A percentile compares a stretch with the other conserved stretches of the same genome.
Conservation (phyloP, 2,329 filamentous ascomycete genomes). For the Ilyonectria robusta region DNA sequence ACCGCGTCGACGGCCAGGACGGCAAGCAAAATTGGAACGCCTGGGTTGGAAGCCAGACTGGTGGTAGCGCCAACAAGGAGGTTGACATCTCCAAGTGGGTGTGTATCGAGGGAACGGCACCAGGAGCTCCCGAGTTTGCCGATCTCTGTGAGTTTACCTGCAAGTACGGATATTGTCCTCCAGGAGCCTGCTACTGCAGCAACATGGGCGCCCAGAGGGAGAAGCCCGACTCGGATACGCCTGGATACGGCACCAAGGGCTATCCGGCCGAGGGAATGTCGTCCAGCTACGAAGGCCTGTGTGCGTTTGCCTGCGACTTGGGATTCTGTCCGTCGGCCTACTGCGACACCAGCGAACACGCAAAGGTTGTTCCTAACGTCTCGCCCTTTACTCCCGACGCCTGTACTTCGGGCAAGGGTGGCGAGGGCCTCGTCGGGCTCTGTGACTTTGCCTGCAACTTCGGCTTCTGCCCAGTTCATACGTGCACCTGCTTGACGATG, state of each 20-base stretch:
- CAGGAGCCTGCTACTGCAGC: constrained; percentile 16
- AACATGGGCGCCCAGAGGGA: constrained; percentile 16
- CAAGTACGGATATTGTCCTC: constrained; percentile 15
- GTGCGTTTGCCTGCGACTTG: constrained; percentile 10
- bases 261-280: constrained; percentile 13
- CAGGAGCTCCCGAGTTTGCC: constrained; percentile 10
- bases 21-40: constrained; percentile 19
- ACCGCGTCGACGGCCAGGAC: background rate
- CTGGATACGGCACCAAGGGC: constrained; percentile 7
- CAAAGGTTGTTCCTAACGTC: constrained; percentile 11
- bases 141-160: constrained; percentile 14
- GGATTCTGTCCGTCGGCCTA: constrained; percentile 14
- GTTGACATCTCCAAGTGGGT: constrained; percentile 18
- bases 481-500: constrained; percentile 8
- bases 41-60: constrained; percentile 15
- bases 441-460: constrained; percentile 16
- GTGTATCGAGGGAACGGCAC: constrained; percentile 12
- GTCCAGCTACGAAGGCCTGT: constrained; percentile 13
- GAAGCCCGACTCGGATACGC: constrained; percentile 4
- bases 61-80: constrained; percentile 5
- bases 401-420: constrained; percentile 12
- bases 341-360: constrained; percentile 10
- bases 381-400: constrained; percentile 14
- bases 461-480: constrained; percentile 10
- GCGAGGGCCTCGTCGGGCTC: constrained; percentile 2